Base-by-base conservation (phyloP, 768 basidiomycete genomes). In the Calocybe gangraenosa region DNA sequence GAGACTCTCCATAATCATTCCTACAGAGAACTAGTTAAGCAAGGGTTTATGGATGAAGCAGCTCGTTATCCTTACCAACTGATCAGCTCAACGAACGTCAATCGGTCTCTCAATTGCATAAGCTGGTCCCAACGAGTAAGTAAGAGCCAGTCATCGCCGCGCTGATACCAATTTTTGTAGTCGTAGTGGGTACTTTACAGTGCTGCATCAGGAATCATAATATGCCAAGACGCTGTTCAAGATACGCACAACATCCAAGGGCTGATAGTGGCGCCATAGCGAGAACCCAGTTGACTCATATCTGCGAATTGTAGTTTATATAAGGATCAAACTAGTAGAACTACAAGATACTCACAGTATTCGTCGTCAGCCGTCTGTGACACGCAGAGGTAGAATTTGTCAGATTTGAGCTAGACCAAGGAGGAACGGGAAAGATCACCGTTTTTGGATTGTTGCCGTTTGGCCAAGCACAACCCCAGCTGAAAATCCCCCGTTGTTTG, bases 1-100 rank as follows among this genome's bases (percentile, higher is more conserved):
- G 76, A 0, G 83, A 84, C 66, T 90, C 87, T 52, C 85, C 85
- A 51, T 72, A 88, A 58, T 88, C 83, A 64, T 90, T 90, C 74
- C 75, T 77, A 35, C 44, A 23, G 19, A 1, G 37, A 37, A 28
- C n/a, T 7, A 11, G 11, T 5, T 28, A 11, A 28, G 25, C 25
- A 28, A n/a, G 8, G 9, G 22, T 23, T 13, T 19, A 22, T 15
- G 20, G 30, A 14, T 35, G 8, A 21, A 42, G 10, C 15, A 28
- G 35, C 3, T 37, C 28, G 20, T 25, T 9, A 18, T 14, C 40
- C 64, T 30, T 50, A 75, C 86, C 84, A 90, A 39, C 79, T 86
- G 34, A 80, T 66, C 65, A 88, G 74, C 65, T 88, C 84, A 31
- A 83, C 73, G 53, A 84, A 75, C 0, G 67, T 69, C 10, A 77